phyloP scores from a whole-genome alignment of 495 filamentous ascomycete species.

The Thermothielavioides terrestris region DNA sequence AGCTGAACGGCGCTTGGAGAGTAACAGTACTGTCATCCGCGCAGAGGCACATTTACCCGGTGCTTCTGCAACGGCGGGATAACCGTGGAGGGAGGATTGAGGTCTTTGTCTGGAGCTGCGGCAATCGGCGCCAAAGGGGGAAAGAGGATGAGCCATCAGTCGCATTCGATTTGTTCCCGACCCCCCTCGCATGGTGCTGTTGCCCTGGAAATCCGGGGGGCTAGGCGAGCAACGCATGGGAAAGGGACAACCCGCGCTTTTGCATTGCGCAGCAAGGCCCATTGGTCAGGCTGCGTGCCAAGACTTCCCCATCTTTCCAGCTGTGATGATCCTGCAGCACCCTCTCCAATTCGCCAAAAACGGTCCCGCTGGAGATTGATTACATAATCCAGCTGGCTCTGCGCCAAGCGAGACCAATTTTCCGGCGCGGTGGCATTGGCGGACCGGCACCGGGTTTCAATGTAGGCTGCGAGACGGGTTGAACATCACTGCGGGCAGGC shows the following conservation, averaged over 20 bases:
- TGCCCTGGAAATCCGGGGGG: slow-evolving; percentile 27
- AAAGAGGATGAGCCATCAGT: neutral
- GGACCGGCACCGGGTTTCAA: slow-evolving; percentile 5
- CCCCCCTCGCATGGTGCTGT: neutral
- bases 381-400: slow-evolving; percentile 14
- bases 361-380: neutral
- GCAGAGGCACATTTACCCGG: no score
- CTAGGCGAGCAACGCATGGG: slow-evolving; percentile 16
- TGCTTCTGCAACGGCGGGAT: no score
- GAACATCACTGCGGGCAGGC: slow-evolving; percentile 2
- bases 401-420: slow-evolving; percentile 19
- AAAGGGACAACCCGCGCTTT: slow-evolving; percentile 2
- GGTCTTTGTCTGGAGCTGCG: neutral
- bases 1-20: no score
- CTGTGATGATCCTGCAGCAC: slow-evolving; percentile 13
- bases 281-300: neutral
- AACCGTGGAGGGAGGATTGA: no score
- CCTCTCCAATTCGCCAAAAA: slow-evolving; percentile 14
- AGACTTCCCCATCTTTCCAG: no score
- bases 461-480: neutral
- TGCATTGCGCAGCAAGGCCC: slow-evolving; percentile 10
- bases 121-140: neutral
- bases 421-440: slow-evolving; percentile 9
- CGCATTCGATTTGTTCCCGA: neutral
- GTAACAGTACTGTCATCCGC: no score